phyloP scores from a whole-genome alignment of 306 rosid species.

The Neltuma alba region DNA sequence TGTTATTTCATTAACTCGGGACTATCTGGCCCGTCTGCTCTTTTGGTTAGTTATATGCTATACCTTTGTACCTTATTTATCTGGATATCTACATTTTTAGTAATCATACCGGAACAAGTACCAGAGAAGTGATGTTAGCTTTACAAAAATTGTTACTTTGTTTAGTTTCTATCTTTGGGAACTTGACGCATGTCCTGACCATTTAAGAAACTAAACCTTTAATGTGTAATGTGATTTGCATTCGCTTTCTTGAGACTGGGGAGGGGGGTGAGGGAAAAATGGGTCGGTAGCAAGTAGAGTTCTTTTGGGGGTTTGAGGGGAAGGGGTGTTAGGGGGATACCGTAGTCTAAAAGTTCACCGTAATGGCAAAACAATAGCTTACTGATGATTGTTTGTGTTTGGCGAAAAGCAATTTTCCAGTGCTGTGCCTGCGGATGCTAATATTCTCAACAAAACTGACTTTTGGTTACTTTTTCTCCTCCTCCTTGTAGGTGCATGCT shows the following conservation, averaged over 20 bases:
- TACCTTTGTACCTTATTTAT: conserved; percentile 7
- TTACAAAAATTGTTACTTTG: neutral
- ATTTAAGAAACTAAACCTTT: neutral
- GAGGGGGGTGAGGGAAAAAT: neutral
- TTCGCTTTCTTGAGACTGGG: neutral
- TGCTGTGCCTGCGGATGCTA: conserved; percentile 28
- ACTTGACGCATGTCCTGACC: neutral
- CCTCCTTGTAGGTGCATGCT: conserved; percentile 76
- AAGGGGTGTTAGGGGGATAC: no score
- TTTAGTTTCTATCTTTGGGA: neutral
- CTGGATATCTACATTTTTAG: conserved; percentile 4
- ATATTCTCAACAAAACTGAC: conserved; percentile 29
- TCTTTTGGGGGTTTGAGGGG: no score
- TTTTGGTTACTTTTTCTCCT: neutral
- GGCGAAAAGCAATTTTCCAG: neutral
- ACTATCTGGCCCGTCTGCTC: conserved; percentile 88
- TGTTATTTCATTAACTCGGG: conserved; percentile 71
- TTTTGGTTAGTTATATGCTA: conserved; percentile 70
- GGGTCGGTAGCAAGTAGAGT: no score
- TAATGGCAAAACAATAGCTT: neutral
- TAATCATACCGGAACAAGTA: neutral
- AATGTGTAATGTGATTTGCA: neutral
- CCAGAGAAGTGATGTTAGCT: neutral
- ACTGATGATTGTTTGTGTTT: conserved; percentile 22
- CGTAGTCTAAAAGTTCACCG: neutral